These are phyloP conservation scores for Paecilomyces formosus DNA, from an alignment of 2,329 filamentous ascomycete species.

Conservation along the genomic window DNA sequence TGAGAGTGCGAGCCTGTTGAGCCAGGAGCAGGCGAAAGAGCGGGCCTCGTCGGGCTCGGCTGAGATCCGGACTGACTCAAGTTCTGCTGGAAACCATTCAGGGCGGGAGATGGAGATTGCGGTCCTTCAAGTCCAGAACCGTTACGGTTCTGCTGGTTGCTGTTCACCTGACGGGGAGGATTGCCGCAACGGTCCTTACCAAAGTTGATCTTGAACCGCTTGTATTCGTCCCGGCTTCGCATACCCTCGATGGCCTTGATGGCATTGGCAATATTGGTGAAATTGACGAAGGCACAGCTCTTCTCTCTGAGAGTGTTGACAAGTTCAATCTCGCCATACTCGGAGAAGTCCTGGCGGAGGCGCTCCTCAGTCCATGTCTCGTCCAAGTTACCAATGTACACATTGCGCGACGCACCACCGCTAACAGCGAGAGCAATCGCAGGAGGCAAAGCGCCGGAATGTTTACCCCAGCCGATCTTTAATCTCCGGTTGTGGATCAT, in stretches of 20 bases:
- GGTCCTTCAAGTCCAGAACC: conserved; percentile 45
- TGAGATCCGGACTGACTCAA: conserved; percentile 48
- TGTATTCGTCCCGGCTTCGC: conserved; percentile 90
- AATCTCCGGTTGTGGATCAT: conserved; percentile 98
- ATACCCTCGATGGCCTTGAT: conserved; percentile 99
- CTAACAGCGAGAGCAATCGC: conserved; percentile 94
- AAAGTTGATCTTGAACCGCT: conserved; percentile 99
- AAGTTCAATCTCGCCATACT: conserved; percentile 95
- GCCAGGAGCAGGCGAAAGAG: conserved; percentile 46
- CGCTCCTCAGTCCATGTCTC: conserved; percentile 97
- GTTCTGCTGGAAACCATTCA: conserved; percentile 51
- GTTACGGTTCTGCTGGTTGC: conserved; percentile 58
- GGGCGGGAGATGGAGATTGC: conserved; percentile 46
- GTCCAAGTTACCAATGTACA: conserved; percentile 95
- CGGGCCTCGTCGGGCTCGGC: conserved; percentile 54
- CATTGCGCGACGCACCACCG: conserved; percentile 93
- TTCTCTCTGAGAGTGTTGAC: conserved; percentile 96
- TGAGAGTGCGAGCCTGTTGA: conserved; percentile 42
- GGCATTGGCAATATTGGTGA: conserved; percentile 98
- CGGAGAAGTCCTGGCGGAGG: conserved; percentile 89
- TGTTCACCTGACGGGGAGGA: conserved; percentile 77
- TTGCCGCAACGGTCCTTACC: conserved; percentile 98
- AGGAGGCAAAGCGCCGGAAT: conserved; percentile 90
- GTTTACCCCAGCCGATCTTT: conserved; percentile 99
- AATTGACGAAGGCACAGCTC: conserved; percentile 99